Percentiles rank a stretch among this genome's conserved stretches.
phyloP scores from a whole-genome alignment of 352 stramenopile genomes.

The Phytophthora chlamydospora region DNA sequence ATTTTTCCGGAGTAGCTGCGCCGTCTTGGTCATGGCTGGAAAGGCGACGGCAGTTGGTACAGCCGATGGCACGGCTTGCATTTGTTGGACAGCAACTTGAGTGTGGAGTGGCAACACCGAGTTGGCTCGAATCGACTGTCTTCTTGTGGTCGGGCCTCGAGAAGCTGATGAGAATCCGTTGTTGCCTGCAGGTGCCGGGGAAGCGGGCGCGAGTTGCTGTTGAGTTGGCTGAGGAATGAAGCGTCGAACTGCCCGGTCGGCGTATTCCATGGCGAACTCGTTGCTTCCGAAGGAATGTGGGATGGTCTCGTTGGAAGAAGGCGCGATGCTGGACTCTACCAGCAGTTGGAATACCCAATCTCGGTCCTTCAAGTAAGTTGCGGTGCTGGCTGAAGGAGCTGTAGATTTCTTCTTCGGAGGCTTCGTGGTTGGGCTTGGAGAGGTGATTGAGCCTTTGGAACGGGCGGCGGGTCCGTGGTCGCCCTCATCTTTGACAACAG shows the following conservation, averaged over 20 bases:
- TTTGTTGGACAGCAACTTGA: slow-evolving; percentile 4
- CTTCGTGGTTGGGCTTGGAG: slow-evolving; percentile 7
- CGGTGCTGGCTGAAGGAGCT: background rate
- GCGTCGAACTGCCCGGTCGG: slow-evolving; percentile 39
- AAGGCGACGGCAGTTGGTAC: slow-evolving; percentile 5
- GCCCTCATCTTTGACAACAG: slow-evolving; percentile 1
- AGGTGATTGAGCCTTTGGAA: background rate
- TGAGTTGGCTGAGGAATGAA: slow-evolving; percentile 17
- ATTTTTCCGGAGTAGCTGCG: slow-evolving; percentile 47
- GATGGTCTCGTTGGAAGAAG: slow-evolving; percentile 1
- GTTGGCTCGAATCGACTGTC: slow-evolving; percentile 11
- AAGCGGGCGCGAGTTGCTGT: slow-evolving; percentile 1
- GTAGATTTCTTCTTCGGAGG: slow-evolving; percentile 20
- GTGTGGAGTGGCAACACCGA: slow-evolving; percentile 4
- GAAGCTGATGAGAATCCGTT: background rate
- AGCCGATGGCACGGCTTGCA: slow-evolving; percentile 6
- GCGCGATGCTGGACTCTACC: slow-evolving; percentile 45
- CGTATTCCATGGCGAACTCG: slow-evolving; percentile 73
- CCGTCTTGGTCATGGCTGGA: slow-evolving; percentile 18
- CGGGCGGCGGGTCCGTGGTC: slow-evolving; percentile 6
- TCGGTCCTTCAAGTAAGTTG: slow-evolving; percentile 16
- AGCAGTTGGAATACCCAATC: slow-evolving; percentile 42
- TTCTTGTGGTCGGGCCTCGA: slow-evolving; percentile 8
- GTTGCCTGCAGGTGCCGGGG: background rate
- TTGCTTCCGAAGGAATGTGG: slow-evolving; percentile 44